Evolutionary conservation across 2,329 filamentous ascomycete species (phyloP), one percentile per base, ranked within the genome.

Genomic region (Trichothecium sympodiale): DNA sequence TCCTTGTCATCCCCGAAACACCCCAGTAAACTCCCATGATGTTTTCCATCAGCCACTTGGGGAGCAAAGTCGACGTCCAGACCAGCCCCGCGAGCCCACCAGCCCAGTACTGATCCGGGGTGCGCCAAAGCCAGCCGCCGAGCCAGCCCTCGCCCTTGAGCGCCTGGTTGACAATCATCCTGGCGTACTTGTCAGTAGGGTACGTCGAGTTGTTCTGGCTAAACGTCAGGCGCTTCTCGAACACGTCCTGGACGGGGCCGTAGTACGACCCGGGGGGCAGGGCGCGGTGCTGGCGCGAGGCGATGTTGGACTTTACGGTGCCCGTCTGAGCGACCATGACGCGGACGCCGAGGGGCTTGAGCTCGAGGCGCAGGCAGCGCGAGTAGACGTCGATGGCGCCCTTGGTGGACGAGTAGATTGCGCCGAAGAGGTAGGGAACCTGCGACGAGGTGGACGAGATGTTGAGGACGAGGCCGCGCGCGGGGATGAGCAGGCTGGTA

Each of bases 311-410:
- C 29, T 54, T 54, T 10, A 74, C 67, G 3, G 68, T 71, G 17
- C 71, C 71, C 0, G 68, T 65, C 56, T 73, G 64, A 46, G 65
- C 65, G 14, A 72, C 62, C 62, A 73, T 73, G 51, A 75, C 71
- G 42, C 71, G 65, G 8, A 75, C 69, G 44, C 60, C 60, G 31
- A 73, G 67, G 1, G 69, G 71, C 31, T 59, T 57, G 29, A 76
- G 57, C 44, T 76, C 71, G 34, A 69, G 52, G 17, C 71, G 67
- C 20, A 75, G 54, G 0, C 61, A 64, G 39, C 69, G 68, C 31
- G 67, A 71, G 55, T 71, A 74, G 3, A 60, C 55, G 38, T 61
- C 61, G 26, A 75, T 54, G 34, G 71, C 71, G 35, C 62, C 68
- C 59, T 75, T 76, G 47, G 59, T 62, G n/a, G 70, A 69, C 42